Evolutionary conservation across 1,284 basidiomycete genomes (phyloP), one percentile per base, ranked within the genome.

Genomic region (Cryptococcus jaspeensis): DNA sequence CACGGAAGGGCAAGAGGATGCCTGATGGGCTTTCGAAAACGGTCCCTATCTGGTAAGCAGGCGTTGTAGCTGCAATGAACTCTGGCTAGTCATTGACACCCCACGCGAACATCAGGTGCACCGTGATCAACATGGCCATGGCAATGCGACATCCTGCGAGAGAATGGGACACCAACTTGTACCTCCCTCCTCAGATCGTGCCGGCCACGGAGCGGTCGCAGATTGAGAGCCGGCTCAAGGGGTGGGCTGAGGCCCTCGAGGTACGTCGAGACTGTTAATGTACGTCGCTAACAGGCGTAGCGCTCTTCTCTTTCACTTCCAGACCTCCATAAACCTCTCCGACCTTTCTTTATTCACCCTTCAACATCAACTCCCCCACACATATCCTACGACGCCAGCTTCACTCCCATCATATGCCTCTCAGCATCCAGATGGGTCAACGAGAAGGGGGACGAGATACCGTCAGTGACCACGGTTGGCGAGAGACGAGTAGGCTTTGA

Each of bases 1-100:
- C 95, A 0, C 81, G 94, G 25, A 81, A 91, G 16, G 95, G 95
- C 8, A 98, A 99, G 79, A 86, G 91, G 15, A 88, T 95, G 63
- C 95, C 95, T 0, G 95, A 99, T 67, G 92, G 94, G 0, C 80
- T 98, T 0, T 90, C 90, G 5, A 98, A 98, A 74, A 98, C 95
- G 0, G 83, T 97, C 0, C 93, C 95, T 0, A 90, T 94, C 46
- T 99, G 95, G 95, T 65, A 22, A 48, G 59, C 43, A 22, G 36
- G n/a, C 45, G 20, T 15, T 35, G 9, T 15, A 1, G 35, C 43
- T 20, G 20, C 7, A 22, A 18, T 39, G 18, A 15, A 41, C 36
- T 50, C 23, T 18, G 43, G 25, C n/a, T 39, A 22, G 23, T 38
- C 3, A 12, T 16, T 46, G 35, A 37, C 12, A 22, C 11, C 23